Evolutionary conservation across 805 yeast species (phyloP).

Genomic region (Candida manassasensis): DNA sequence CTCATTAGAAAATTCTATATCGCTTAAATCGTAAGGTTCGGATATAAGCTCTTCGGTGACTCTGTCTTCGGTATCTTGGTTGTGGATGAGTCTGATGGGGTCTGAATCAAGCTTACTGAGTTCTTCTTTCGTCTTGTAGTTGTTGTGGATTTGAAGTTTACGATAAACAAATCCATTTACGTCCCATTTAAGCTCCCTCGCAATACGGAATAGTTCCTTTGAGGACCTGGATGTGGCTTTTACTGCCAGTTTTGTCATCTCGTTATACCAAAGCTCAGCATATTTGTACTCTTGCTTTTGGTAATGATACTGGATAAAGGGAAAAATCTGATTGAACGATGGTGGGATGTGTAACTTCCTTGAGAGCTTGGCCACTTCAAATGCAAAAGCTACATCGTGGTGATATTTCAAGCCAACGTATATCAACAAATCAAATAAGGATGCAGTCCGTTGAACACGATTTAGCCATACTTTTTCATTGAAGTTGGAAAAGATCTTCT

Average conservation of each 20-base stretch:
- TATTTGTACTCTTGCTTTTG: conserved; percentile 20
- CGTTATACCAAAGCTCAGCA: conserved; percentile 36
- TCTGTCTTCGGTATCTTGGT: conserved; percentile 10
- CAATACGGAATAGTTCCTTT: conserved; percentile 26
- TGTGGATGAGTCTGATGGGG: conserved; percentile 12
- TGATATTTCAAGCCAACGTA: conserved; percentile 27
- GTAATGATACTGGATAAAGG: conserved; percentile 35
- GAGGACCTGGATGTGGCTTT: conserved; percentile 24
- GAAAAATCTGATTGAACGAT: conserved; percentile 36
- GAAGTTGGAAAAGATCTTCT: conserved; percentile 22
- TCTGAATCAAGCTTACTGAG: conserved; percentile 13
- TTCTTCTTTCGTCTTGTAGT: conserved; percentile 18
- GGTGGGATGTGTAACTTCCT: conserved; percentile 25
- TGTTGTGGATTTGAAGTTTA: conserved; percentile 18
- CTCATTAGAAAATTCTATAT: conserved; percentile 18
- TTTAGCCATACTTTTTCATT: conserved; percentile 11
- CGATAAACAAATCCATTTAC: conserved; percentile 30
- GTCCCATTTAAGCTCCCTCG: conserved; percentile 32
- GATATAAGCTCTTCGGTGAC: conserved; percentile 20
- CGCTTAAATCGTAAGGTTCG: conserved; percentile 7
- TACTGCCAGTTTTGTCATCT: conserved; percentile 28
- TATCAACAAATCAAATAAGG: conserved; percentile 27
- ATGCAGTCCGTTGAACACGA: conserved; percentile 15
- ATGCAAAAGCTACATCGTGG: conserved; percentile 31
- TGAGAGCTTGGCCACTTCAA: conserved; percentile 22